Evolutionary conservation across 2,329 filamentous ascomycete genomes (phyloP).

Genomic region (Colletotrichum sp.): DNA sequence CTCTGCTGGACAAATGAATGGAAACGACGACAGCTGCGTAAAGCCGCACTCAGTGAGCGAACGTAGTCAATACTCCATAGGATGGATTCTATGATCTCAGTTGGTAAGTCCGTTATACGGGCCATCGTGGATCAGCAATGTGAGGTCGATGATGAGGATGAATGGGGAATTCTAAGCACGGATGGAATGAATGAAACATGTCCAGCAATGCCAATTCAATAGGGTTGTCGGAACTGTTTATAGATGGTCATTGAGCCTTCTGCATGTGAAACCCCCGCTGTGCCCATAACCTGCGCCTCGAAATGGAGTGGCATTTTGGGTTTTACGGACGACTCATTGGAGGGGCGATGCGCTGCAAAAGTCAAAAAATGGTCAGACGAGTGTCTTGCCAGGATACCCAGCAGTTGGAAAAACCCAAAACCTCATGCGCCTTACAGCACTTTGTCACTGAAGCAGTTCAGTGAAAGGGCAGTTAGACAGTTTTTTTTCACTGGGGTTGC

Average conservation of each 20-base stretch:
- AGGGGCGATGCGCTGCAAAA: background rate
- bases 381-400: background rate
- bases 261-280: background rate
- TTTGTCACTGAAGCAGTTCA: background rate
- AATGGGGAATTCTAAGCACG: too few species aligned
- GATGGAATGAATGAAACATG: too few species aligned
- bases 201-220: accelerated
- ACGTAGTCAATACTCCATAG: background rate
- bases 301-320: background rate
- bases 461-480: too few species aligned
- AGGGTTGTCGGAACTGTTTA: background rate
- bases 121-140: background rate
- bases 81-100: background rate
- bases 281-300: background rate
- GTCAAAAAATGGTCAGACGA: background rate
- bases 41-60: background rate
- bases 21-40: background rate
- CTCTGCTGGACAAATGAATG: background rate
- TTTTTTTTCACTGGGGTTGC: too few species aligned
- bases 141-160: background rate
- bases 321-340: background rate
- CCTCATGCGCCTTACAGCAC: background rate
- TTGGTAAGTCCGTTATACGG: accelerated
- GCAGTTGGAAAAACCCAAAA: background rate
- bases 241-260: background rate